phyloP scores from a whole-genome alignment of 257 asterid genomes.

The Forsythia suspensa region DNA sequence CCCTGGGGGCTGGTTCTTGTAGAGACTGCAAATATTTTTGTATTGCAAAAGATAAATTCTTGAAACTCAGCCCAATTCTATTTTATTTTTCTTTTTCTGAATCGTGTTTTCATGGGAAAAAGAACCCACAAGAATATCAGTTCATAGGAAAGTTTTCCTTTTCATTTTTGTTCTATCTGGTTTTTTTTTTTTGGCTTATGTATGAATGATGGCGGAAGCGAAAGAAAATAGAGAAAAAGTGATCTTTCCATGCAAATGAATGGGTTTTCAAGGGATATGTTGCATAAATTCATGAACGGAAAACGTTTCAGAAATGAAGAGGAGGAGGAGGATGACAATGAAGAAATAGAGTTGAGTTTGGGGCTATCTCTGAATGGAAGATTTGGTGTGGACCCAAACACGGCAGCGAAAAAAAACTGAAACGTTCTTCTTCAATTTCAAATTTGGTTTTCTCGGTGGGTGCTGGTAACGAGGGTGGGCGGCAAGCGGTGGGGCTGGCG shows the following conservation, averaged over 20 bases:
- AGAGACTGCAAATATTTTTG: too few relatives aligned
- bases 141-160: background rate
- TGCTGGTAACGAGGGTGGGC: slow-evolving; percentile 18
- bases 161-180: background rate
- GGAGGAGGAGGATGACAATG: slow-evolving; percentile 22
- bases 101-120: too few relatives aligned
- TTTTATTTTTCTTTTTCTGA: too few relatives aligned
- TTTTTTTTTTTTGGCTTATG: background rate
- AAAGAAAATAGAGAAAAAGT: slow-evolving; percentile 19
- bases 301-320: background rate
- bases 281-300: slow-evolving; percentile 24
- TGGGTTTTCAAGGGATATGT: slow-evolving; percentile 42
- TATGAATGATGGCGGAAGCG: slow-evolving; percentile 21
- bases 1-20: too few relatives aligned
- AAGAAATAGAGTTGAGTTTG: slow-evolving; percentile 61
- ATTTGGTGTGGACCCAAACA: slow-evolving; percentile 76
- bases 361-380: slow-evolving; percentile 81
- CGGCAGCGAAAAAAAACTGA: slow-evolving; percentile 33
- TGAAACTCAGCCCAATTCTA: too few relatives aligned
- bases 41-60: too few relatives aligned
- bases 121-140: too few relatives aligned
- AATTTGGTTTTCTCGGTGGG: slow-evolving; percentile 29
- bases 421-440: slow-evolving; percentile 60
- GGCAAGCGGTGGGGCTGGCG: slow-evolving; percentile 26
- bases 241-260: slow-evolving; percentile 19